Percentiles rank a stretch among this genome's conserved stretches.
Evolutionary conservation across 2,329 filamentous ascomycete genomes (phyloP).

Genomic region (Furcasterigmium sp.): DNA sequence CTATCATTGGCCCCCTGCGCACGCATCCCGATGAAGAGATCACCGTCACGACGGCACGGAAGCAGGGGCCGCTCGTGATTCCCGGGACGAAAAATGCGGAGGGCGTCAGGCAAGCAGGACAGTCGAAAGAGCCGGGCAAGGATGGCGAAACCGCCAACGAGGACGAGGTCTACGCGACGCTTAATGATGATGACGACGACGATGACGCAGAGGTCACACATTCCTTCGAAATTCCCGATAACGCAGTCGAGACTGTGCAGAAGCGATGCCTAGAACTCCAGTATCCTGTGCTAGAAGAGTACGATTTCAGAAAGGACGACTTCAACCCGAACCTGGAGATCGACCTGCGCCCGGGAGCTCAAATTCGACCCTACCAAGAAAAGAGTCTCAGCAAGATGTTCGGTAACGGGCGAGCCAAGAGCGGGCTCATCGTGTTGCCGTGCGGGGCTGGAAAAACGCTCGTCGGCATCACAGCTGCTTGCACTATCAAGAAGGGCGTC

Average conservation of each 20-base stretch:
- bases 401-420: conserved; percentile 93
- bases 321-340: conserved; percentile 90
- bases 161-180: conserved; percentile 64
- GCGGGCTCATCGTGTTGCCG: conserved; percentile 92
- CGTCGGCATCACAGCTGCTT: conserved; percentile 96
- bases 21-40: conserved; percentile 69
- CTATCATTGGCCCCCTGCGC: conserved; percentile 72
- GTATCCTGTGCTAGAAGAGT: conserved; percentile 89
- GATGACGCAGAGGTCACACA: conserved; percentile 86
- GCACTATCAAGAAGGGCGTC: conserved; percentile 94
- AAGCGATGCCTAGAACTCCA: conserved; percentile 84
- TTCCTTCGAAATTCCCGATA: conserved; percentile 83
- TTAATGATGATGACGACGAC: conserved; percentile 82
- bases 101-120: conserved; percentile 69
- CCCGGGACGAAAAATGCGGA: conserved; percentile 92
- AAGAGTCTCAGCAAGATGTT: conserved; percentile 99
- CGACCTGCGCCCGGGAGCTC: conserved; percentile 80
- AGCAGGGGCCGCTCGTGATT: conserved; percentile 83
- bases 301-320: conserved; percentile 91
- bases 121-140: conserved; percentile 37
- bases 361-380: conserved; percentile 93
- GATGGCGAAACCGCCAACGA: conserved; percentile 49
- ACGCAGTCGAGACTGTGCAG: conserved; percentile 78
- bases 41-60: conserved; percentile 76
- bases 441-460: conserved; percentile 96